Percentiles rank a stretch among this genome's conserved stretches.
Conservation (phyloP, 148 eudicot genomes). For the Rhododendron ferrugineum region DNA sequence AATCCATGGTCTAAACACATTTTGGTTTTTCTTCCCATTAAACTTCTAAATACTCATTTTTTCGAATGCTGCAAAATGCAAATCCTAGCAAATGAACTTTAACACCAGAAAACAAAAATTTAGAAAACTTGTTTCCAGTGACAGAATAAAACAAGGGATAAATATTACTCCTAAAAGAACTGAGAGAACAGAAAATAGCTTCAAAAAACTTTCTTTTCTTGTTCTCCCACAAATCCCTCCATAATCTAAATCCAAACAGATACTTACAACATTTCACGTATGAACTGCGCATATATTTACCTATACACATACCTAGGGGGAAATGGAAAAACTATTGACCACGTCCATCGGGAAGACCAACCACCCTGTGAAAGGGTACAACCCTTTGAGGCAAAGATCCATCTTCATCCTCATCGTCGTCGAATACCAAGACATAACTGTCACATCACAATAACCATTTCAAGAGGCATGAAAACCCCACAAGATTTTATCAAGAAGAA, state of each 20-base stretch:
- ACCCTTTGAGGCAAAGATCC: slow-evolving; percentile 81
- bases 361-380: slow-evolving; percentile 81
- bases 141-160: background rate
- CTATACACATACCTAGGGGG: slow-evolving; percentile 45
- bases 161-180: background rate
- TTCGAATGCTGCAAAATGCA: background rate
- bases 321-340: slow-evolving; percentile 40
- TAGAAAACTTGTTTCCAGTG: background rate
- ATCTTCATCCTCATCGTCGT: slow-evolving; percentile 95
- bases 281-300: slow-evolving; percentile 30
- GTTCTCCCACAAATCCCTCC: background rate
- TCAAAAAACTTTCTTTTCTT: background rate
- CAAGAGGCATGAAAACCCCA: background rate
- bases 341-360: slow-evolving; percentile 79
- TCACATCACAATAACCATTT: background rate
- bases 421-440: slow-evolving; percentile 82
- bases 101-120: background rate
- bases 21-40: background rate
- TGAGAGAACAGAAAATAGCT: background rate
- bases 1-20: background rate
- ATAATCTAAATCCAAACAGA: background rate
- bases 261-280: background rate
- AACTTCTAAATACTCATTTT: background rate
- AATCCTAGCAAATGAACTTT: background rate
- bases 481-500: background rate